Conservation (phyloP, 352 stramenopile species). For the Globisporangium iwayamae region DNA sequence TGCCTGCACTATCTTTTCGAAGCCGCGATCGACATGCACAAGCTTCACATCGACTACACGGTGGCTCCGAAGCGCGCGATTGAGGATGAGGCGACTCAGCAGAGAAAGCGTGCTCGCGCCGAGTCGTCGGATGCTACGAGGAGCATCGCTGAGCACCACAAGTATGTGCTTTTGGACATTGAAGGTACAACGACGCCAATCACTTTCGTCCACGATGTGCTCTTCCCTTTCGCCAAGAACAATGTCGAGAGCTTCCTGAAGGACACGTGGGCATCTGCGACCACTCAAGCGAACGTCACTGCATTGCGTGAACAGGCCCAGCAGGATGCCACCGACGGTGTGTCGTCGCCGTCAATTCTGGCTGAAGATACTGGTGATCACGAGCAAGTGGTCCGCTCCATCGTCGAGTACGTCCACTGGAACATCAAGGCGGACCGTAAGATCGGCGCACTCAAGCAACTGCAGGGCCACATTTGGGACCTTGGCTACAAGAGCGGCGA, state of each 20-base stretch:
- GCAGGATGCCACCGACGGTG: slow-evolving; percentile 31
- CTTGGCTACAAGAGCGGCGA: slow-evolving; percentile 82
- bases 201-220: slow-evolving; percentile 93
- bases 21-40: slow-evolving; percentile 87
- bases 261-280: slow-evolving; percentile 46
- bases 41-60: slow-evolving; percentile 76
- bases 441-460: slow-evolving; percentile 81
- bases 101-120: slow-evolving; percentile 37
- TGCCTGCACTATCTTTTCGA: slow-evolving; percentile 97
- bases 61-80: slow-evolving; percentile 22
- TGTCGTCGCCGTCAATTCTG: slow-evolving; percentile 25
- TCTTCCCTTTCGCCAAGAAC: slow-evolving; percentile 90
- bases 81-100: slow-evolving; percentile 43
- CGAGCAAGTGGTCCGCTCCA: slow-evolving; percentile 27
- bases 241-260: slow-evolving; percentile 58
- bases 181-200: slow-evolving; percentile 96
- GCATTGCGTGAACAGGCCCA: slow-evolving; percentile 45
- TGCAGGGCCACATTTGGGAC: slow-evolving; percentile 91
- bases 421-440: slow-evolving; percentile 82
- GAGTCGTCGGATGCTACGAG: slow-evolving; percentile 15
- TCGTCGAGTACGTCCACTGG: slow-evolving; percentile 63
- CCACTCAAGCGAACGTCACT: slow-evolving; percentile 47
- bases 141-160: slow-evolving; percentile 74
- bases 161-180: slow-evolving; percentile 94
- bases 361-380: slow-evolving; percentile 15